A percentile compares a stretch with the other conserved stretches of the same genome.
Evolutionary conservation across 164 flowering plant genomes (phyloP).

Genomic region (Stephania cephalantha): DNA sequence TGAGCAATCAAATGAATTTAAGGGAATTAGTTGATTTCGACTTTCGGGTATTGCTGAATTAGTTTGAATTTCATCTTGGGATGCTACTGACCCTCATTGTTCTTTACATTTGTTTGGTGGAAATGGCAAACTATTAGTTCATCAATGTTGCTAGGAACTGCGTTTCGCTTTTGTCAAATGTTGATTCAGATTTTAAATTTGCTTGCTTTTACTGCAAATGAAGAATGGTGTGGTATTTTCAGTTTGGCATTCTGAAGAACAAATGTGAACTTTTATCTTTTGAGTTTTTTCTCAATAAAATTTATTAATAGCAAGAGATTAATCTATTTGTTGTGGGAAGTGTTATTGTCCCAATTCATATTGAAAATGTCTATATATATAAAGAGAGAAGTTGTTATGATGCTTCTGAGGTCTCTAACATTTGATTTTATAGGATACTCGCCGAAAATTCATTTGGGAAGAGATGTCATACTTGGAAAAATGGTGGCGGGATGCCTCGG

Average conservation of each 20-base stretch:
- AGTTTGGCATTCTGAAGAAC: no score
- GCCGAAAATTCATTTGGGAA: conserved; percentile 99
- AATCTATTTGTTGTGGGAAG: background rate
- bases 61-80: background rate
- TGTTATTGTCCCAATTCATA: background rate
- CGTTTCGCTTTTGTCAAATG: no score
- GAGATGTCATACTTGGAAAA: conserved; percentile 98
- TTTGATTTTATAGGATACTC: conserved; percentile 52
- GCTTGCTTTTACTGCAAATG: no score
- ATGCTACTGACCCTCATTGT: no score
- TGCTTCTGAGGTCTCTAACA: background rate
- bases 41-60: background rate
- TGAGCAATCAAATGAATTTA: background rate
- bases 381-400: background rate
- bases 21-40: background rate
- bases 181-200: no score
- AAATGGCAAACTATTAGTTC: no score
- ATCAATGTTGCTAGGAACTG: no score
- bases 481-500: conserved; percentile 97
- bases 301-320: background rate
- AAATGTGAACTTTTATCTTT: no score
- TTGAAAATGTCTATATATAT: background rate
- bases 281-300: no score
- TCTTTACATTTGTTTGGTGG: no score
- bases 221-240: no score